Evolutionary conservation across 352 stramenopile species (phyloP).

Genomic region (Thalassiosira hispida): DNA sequence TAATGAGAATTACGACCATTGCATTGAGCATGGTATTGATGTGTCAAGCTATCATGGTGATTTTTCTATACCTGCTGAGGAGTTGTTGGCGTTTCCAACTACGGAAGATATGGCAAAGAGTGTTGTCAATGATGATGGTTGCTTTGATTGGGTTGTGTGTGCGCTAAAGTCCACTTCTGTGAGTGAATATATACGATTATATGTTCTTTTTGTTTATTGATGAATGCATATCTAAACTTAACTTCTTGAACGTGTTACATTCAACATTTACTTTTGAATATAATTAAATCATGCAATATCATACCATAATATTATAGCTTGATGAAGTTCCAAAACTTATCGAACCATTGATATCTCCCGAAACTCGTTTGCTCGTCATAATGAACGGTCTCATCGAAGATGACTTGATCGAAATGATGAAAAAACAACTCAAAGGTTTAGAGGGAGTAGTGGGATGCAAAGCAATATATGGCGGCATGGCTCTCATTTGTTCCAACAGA

Average conservation of each 20-base stretch:
- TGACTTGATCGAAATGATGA: conserved; percentile 67
- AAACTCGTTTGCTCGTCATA: conserved; percentile 70
- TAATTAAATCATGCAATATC: too few relatives aligned
- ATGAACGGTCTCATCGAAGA: conserved; percentile 85
- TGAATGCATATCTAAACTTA: neutral
- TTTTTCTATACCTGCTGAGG: conserved; percentile 64
- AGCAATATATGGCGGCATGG: conserved; percentile 83
- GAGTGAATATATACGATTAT: conserved; percentile 6
- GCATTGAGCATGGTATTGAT: conserved; percentile 52
- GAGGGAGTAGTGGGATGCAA: conserved; percentile 63
- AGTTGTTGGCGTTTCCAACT: conserved; percentile 64
- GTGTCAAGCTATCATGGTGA: conserved; percentile 71
- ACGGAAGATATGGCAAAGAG: conserved; percentile 57
- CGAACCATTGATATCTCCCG: conserved; percentile 57
- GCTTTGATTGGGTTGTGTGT: conserved; percentile 81
- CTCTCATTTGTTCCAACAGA: conserved; percentile 79
- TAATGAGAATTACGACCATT: conserved; percentile 66
- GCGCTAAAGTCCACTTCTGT: conserved; percentile 69
- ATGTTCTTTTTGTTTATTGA: neutral
- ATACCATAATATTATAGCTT: conserved; percentile 42
- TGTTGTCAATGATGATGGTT: conserved; percentile 19
- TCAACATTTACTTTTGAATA: too few relatives aligned
- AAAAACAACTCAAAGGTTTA: conserved; percentile 16
- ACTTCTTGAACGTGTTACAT: too few relatives aligned
- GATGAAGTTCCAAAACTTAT: conserved; percentile 65